These are phyloP conservation scores for Solanum bulbocastanum DNA, from an alignment of 257 asterid genomes.

Conservation along the genomic window DNA sequence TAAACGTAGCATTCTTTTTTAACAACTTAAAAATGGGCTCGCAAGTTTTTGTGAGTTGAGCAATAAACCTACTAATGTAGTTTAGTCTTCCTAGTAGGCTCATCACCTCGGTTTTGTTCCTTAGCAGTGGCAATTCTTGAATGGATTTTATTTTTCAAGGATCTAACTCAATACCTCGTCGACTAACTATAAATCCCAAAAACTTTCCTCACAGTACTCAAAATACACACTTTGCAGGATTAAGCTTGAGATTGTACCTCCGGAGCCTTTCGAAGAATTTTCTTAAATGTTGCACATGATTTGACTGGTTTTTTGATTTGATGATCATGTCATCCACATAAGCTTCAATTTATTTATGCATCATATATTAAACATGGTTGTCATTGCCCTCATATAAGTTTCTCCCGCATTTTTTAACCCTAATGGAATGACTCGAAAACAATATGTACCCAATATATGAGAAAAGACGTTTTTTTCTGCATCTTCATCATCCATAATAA, in stretches of 20 bases:
- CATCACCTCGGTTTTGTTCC: too few species aligned
- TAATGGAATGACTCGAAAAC: neutral
- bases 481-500: too few species aligned
- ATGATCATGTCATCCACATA: neutral
- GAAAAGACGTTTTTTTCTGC: too few species aligned
- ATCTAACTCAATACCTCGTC: neutral
- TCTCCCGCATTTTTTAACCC: neutral
- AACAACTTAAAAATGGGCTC: neutral
- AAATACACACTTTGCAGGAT: neutral
- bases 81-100: neutral
- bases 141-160: too few species aligned
- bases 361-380: neutral
- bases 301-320: neutral
- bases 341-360: neutral
- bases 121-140: neutral
- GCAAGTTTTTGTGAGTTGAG: neutral
- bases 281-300: neutral
- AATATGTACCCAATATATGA: neutral
- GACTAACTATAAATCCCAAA: neutral
- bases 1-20: too few species aligned
- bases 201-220: neutral
- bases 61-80: too few species aligned
- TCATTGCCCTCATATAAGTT: neutral
- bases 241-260: too few species aligned
- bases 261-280: neutral